These are phyloP conservation scores for Fusarium papillatum DNA, from an alignment of 2,329 filamentous ascomycete species.

Conservation along the genomic window DNA sequence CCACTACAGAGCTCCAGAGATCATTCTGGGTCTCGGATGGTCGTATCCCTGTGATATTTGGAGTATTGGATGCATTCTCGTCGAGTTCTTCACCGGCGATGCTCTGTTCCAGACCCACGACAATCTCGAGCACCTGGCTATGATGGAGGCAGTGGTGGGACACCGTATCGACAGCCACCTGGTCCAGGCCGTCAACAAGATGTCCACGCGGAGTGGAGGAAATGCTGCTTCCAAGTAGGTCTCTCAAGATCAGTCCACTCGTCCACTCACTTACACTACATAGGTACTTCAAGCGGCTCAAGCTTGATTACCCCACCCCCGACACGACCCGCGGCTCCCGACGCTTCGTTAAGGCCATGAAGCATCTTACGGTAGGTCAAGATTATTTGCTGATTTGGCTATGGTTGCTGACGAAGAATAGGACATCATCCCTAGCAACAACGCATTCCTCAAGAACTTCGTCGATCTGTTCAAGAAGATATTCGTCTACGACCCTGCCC, in stretches of 20 bases:
- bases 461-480: constrained; percentile 75
- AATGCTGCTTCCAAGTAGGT: constrained; percentile 76
- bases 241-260: background rate
- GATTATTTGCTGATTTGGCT: too few species aligned
- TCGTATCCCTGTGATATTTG: constrained; percentile 81
- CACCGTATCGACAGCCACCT: constrained; percentile 70
- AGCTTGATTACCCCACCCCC: constrained; percentile 73
- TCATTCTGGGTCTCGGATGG: constrained; percentile 79
- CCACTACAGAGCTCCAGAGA: constrained; percentile 79
- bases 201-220: constrained; percentile 67
- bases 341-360: constrained; percentile 81
- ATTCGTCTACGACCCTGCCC: constrained; percentile 76
- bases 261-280: constrained; percentile 41
- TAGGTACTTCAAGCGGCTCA: constrained; percentile 77
- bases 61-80: constrained; percentile 81
- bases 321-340: constrained; percentile 76
- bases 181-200: constrained; percentile 63
- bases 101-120: constrained; percentile 81
- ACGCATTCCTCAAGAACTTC: constrained; percentile 72
- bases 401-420: constrained; percentile 45
- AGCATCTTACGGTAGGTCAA: constrained; percentile 69
- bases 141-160: constrained; percentile 80
- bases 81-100: constrained; percentile 80
- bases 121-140: constrained; percentile 80
- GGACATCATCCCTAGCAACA: constrained; percentile 75